Evolutionary conservation across 352 stramenopile genomes (phyloP).

Genomic region (Globisporangium nodosum): DNA sequence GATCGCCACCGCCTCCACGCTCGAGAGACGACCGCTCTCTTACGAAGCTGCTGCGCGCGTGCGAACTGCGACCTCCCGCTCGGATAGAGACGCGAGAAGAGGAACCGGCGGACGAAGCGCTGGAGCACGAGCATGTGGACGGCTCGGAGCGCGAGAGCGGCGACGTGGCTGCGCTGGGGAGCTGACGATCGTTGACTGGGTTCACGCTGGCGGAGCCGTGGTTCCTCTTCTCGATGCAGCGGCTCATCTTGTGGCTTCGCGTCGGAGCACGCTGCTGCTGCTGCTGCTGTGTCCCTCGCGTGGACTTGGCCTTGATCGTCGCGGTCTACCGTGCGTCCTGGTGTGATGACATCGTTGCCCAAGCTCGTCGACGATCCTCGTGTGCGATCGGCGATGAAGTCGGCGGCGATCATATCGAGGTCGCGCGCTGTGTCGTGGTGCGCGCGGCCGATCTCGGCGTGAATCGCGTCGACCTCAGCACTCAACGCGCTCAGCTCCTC

Average conservation of each 20-base stretch:
- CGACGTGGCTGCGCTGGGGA: conserved; percentile 8
- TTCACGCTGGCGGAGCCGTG: too few species aligned
- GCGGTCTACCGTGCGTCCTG: too few species aligned
- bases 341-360: too few species aligned
- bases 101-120: conserved; percentile 15
- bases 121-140: conserved; percentile 21
- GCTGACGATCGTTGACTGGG: too few species aligned
- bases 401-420: background rate
- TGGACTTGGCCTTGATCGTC: too few species aligned
- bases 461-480: background rate
- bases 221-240: too few species aligned
- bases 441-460: background rate
- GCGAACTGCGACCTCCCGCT: conserved; percentile 15
- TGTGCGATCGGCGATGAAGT: background rate
- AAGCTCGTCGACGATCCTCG: too few species aligned
- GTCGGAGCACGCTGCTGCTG: too few species aligned
- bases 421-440: background rate
- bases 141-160: conserved; percentile 15
- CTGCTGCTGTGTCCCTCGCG: too few species aligned
- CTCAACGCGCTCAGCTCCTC: background rate
- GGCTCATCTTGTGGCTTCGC: too few species aligned
- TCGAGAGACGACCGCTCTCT: background rate
- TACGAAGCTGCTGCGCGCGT: conserved; percentile 10
- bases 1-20: background rate
- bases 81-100: conserved; percentile 15